Conservation (phyloP, 2,329 filamentous ascomycete genomes). For the Calonectria montana region DNA sequence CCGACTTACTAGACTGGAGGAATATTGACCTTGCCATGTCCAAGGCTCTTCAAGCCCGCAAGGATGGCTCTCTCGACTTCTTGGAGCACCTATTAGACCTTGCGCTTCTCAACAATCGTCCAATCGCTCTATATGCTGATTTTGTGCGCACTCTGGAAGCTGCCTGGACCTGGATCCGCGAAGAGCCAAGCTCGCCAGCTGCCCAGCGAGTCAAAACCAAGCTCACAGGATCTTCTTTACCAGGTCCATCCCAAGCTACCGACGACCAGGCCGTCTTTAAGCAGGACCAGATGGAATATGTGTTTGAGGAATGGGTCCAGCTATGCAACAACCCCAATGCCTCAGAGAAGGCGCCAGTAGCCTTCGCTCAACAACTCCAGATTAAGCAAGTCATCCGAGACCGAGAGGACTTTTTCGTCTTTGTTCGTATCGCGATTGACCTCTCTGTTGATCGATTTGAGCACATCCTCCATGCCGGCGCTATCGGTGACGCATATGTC, state of each 20-base stretch:
- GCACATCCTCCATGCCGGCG: constrained; percentile 72
- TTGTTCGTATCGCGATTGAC: constrained; percentile 86
- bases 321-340: constrained; percentile 82
- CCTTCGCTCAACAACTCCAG: constrained; percentile 89
- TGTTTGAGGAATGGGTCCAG: constrained; percentile 95
- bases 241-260: constrained; percentile 56
- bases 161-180: constrained; percentile 82
- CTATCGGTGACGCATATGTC: constrained; percentile 65
- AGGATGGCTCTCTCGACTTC: constrained; percentile 79
- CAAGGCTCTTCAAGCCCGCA: constrained; percentile 77
- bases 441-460: constrained; percentile 83
- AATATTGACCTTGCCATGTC: constrained; percentile 79
- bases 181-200: constrained; percentile 73
- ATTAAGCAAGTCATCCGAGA: constrained; percentile 77
- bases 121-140: constrained; percentile 84
- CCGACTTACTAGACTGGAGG: constrained; percentile 71
- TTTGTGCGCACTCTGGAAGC: constrained; percentile 86
- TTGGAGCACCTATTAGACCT: constrained; percentile 84
- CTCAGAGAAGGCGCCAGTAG: constrained; percentile 75
- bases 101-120: constrained; percentile 80
- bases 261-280: constrained; percentile 66
- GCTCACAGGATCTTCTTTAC: constrained; percentile 56
- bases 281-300: constrained; percentile 89
- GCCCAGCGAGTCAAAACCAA: constrained; percentile 79
- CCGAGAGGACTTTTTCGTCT: constrained; percentile 81